phyloP scores from a whole-genome alignment of 495 filamentous ascomycete genomes.

The Neurospora cerealis region DNA sequence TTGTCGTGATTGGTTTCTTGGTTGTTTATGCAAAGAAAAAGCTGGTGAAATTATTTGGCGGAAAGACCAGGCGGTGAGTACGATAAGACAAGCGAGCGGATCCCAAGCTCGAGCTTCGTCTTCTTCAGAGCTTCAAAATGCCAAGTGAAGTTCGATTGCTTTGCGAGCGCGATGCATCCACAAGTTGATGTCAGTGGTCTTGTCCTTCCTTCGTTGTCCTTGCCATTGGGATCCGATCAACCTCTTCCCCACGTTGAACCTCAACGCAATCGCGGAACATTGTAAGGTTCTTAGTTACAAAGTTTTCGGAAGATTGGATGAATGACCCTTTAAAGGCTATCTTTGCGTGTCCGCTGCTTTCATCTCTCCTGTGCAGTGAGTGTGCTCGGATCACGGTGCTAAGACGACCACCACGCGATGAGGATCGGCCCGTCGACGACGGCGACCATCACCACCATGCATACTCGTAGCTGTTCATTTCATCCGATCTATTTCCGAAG shows the following conservation, averaged over 20 bases:
- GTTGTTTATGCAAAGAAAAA: neutral
- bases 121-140: neutral
- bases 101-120: neutral
- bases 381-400: neutral
- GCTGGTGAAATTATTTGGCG: neutral
- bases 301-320: neutral
- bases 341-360: neutral
- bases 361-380: neutral
- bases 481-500: neutral
- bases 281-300: too few species aligned
- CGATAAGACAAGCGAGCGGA: neutral
- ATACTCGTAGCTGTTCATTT: neutral
- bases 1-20: neutral
- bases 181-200: neutral
- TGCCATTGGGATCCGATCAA: neutral
- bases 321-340: neutral
- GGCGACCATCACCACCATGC: neutral
- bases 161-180: neutral
- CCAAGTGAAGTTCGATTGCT: neutral
- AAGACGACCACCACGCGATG: neutral
- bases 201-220: neutral
- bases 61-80: neutral
- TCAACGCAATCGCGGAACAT: neutral
- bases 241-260: neutral
- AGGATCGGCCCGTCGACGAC: neutral